These are phyloP conservation scores for Haplosporangium sp. DNA, from an alignment of 371 early-diverging fungal genomes.

Conservation along the genomic window DNA sequence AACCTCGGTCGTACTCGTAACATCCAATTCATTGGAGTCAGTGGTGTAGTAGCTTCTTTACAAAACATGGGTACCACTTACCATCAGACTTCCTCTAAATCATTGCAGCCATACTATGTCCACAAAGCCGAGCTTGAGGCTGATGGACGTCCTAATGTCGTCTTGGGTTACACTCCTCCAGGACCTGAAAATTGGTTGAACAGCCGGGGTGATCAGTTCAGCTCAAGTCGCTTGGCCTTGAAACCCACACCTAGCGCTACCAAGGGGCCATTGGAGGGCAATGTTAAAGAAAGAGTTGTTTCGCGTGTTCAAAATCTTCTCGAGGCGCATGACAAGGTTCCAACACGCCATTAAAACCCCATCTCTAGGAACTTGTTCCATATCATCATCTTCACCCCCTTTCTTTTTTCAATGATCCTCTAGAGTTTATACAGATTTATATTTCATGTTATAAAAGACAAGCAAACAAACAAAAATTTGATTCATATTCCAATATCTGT, in stretches of 20 bases:
- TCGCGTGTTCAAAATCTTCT: constrained; percentile 43
- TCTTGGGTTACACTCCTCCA: constrained; percentile 42
- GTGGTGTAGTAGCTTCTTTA: constrained; percentile 75
- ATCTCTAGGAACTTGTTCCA: background rate
- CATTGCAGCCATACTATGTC: constrained; percentile 74
- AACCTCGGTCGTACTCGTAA: constrained; percentile 63
- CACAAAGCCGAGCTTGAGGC: constrained; percentile 68
- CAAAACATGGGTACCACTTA: constrained; percentile 55
- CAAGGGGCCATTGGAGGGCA: constrained; percentile 3
- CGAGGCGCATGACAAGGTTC: constrained; percentile 33
- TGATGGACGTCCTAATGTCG: constrained; percentile 72
- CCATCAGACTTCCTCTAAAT: constrained; percentile 45
- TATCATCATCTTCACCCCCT: background rate
- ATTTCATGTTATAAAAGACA: background rate
- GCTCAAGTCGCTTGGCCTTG: constrained; percentile 24
- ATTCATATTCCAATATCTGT: background rate
- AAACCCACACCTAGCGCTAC: constrained; percentile 19
- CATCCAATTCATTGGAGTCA: constrained; percentile 73
- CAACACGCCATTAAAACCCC: constrained; percentile 18
- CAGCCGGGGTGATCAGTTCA: constrained; percentile 13
- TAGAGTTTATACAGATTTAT: background rate
- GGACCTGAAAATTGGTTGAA: constrained; percentile 23
- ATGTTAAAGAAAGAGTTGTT: constrained; percentile 23
- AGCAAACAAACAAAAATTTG: background rate
- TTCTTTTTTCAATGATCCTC: constrained; percentile 3